A percentile compares a stretch with the other conserved stretches of the same genome.
These are phyloP conservation scores for Ustilago nuda DNA, from an alignment of 1,284 basidiomycete genomes.

Conservation along the genomic window DNA sequence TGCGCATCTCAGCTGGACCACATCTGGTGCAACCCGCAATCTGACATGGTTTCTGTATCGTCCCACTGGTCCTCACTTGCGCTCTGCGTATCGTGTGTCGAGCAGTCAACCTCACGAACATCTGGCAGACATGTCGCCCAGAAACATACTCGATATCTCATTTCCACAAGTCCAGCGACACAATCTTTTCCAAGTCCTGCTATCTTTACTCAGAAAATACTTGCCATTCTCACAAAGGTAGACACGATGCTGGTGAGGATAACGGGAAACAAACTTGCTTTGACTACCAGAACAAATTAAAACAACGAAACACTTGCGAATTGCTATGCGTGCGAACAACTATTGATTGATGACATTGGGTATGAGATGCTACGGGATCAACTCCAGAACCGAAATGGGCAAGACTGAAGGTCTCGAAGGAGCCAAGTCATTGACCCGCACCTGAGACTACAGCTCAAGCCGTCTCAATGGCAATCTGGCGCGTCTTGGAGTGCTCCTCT, in stretches of 20 bases:
- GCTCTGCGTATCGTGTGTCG: too few relatives aligned
- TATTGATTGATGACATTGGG: neutral
- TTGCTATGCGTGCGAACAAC: neutral
- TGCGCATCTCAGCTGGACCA: too few relatives aligned
- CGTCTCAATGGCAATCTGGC: slow-evolving; percentile 47
- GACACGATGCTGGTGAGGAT: neutral
- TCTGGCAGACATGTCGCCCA: too few relatives aligned
- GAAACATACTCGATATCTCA: too few relatives aligned
- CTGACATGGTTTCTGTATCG: too few relatives aligned
- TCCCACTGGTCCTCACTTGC: too few relatives aligned
- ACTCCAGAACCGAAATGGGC: neutral
- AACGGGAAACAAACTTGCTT: neutral
- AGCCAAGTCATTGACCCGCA: neutral
- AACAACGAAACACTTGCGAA: neutral
- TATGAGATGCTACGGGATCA: neutral
- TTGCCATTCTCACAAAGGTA: neutral
- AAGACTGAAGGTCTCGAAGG: neutral
- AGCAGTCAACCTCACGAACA: too few relatives aligned
- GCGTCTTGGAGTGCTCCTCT: slow-evolving; percentile 51
- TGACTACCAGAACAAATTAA: neutral
- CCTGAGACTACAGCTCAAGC: slow-evolving; percentile 12
- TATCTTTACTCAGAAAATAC: neutral
- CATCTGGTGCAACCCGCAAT: too few relatives aligned
- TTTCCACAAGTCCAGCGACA: neutral
- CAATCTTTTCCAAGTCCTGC: neutral